Evolutionary conservation across 2,329 filamentous ascomycete genomes (phyloP).

Genomic region (Diaporthe citrichinensis): DNA sequence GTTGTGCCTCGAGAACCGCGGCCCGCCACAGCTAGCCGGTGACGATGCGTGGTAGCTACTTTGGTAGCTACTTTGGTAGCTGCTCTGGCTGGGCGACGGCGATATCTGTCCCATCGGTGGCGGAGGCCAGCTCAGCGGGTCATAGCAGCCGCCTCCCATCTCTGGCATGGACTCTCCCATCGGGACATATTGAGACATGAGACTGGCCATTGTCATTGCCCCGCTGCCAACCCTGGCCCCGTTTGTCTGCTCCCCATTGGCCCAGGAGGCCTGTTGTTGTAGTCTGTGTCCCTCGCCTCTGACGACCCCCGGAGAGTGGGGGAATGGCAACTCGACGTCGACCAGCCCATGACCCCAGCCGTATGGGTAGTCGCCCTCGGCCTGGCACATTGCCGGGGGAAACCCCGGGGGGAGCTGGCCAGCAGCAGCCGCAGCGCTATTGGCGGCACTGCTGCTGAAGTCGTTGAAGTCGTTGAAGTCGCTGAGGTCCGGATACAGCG

Average conservation of each 20-base stretch:
- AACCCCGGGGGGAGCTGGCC: not conserved
- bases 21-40: not conserved
- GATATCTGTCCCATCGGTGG: not conserved
- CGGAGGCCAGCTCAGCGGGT: not conserved
- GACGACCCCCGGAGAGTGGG: not conserved
- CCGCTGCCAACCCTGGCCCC: too few relatives aligned
- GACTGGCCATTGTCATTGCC: not conserved
- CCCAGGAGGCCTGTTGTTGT: not conserved
- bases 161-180: too few relatives aligned
- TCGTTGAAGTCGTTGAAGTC: not conserved
- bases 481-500: not conserved
- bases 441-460: not conserved
- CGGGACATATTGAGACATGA: not conserved
- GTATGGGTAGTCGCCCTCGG: too few relatives aligned
- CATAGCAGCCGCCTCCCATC: not conserved
- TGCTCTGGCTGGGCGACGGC: not conserved
- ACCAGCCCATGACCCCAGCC: not conserved
- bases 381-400: not conserved
- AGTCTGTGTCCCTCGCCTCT: not conserved
- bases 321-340: not conserved
- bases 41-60: not conserved
- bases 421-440: not conserved
- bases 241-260: not conserved
- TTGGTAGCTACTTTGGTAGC: not conserved
- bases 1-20: not conserved